phyloP scores from a whole-genome alignment of 148 eudicot genomes.

The Cornus kousa region DNA sequence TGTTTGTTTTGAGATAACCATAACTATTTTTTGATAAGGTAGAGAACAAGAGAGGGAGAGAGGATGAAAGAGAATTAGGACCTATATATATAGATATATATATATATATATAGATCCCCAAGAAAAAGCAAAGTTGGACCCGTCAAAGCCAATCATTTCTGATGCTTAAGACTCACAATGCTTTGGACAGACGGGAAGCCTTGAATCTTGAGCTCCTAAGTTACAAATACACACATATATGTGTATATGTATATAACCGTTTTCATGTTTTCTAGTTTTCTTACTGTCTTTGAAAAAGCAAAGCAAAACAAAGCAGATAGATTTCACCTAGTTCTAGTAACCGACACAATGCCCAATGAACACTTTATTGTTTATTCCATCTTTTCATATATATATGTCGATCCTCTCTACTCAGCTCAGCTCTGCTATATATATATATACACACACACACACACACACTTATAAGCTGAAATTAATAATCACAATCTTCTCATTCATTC shows the following conservation, averaged over 20 bases:
- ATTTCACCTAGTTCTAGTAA: not conserved
- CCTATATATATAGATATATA: not conserved
- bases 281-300: slow-evolving; percentile 13
- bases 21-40: no score
- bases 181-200: slow-evolving; percentile 20
- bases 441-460: no score
- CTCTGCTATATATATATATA: no score
- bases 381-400: not conserved
- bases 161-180: slow-evolving; percentile 14
- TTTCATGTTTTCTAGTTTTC: slow-evolving; percentile 5
- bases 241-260: not conserved
- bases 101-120: not conserved
- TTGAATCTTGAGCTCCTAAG: slow-evolving; percentile 19
- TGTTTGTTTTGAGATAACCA: no score
- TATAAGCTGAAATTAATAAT: not conserved
- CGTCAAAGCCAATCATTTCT: slow-evolving; percentile 32
- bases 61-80: no score
- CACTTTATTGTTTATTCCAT: slow-evolving; percentile 8
- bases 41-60: no score
- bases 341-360: slow-evolving; percentile 6
- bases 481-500: not conserved
- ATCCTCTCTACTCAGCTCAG: not conserved
- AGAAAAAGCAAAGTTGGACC: slow-evolving; percentile 22
- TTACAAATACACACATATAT: not conserved
- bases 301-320: slow-evolving; percentile 9